Conservation (phyloP, 257 asterid species). For the Euphrasia confusa region DNA sequence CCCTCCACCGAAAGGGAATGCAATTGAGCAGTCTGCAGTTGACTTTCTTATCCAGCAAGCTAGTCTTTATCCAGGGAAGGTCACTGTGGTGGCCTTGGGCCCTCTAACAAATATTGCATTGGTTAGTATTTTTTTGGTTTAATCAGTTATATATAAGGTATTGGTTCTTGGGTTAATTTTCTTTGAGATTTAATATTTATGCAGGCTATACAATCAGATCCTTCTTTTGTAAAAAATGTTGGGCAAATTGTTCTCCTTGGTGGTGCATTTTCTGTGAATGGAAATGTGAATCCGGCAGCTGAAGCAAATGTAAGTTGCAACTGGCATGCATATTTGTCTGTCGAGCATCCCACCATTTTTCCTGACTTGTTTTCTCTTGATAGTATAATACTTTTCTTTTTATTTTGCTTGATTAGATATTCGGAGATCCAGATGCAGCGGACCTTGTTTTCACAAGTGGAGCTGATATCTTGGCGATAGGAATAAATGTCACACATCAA, state of each 20-base stretch:
- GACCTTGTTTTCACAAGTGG: conserved; percentile 96
- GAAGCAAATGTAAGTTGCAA: conserved; percentile 82
- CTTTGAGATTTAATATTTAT: conserved; percentile 19
- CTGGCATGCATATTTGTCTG: conserved; percentile 10
- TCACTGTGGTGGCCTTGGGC: conserved; percentile 97
- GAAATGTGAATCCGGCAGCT: conserved; percentile 97
- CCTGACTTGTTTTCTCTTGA: conserved; percentile 15
- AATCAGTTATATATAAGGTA: conserved; percentile 16
- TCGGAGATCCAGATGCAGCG: conserved; percentile 99
- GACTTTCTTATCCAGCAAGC: conserved; percentile 78
- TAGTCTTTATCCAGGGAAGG: conserved; percentile 64
- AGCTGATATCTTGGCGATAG: conserved; percentile 91
- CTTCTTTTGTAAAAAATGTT: conserved; percentile 61
- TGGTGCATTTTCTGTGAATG: conserved; percentile 94
- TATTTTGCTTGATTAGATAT: conserved; percentile 47
- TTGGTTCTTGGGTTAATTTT: conserved; percentile 10
- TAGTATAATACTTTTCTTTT: conserved; percentile 12
- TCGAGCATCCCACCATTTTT: conserved; percentile 2
- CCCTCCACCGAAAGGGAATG: conserved; percentile 81
- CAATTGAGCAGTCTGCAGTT: conserved; percentile 66
- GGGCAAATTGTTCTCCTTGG: conserved; percentile 91
- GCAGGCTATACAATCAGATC: conserved; percentile 95
- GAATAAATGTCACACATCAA: conserved; percentile 93
- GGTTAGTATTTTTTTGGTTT: conserved; percentile 42
- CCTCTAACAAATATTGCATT: conserved; percentile 88